Base-by-base conservation (phyloP, 805 yeast species). In the Sungouiozyma ichnusensis region DNA sequence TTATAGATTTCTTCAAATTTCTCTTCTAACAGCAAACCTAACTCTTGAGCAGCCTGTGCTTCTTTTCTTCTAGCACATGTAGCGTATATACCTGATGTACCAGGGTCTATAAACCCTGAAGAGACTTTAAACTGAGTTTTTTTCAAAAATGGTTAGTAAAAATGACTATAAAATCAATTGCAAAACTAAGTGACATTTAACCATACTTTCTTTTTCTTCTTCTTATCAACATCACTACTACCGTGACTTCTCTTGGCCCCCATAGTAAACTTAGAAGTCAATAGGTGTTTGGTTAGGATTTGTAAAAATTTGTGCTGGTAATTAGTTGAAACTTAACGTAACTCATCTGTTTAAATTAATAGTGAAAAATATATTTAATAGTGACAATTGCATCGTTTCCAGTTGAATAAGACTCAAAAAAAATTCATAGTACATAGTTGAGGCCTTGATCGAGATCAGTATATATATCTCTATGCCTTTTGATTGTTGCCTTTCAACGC, bases 41-140 rank as follows among this genome's bases (percentile, higher is more conserved):
- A 64, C 58, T 87, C 97, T 48, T 76, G 77, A n/a, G 81, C 72
- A 46, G 94, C 85, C 41, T 73, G 77, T 41, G 71, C 71, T 59
- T 92, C 98, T 45, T 80, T 77, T 33, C 82, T 81, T 51, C 95
- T 72, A 39, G 77, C 75, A 61, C 97, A 90, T 0, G 97, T 84
- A 11, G 87, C 95, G 62, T 84, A 92, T 0, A 92, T 71, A 0
- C 98, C 98, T 33, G 80, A 66, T 42, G 92, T 83, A 33, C 81
- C 81, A 0, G 96, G 95, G 53, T 88, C 96, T 16, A 88, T 34
- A 35, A 55, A 51, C 3, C 60, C 62, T 15, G 54, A 35, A 9
- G 60, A 47, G 39, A 49, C 56, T 68, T 70, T 54, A 44, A 50
- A 58, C 54, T 51, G 43, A 36, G 43, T 44, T 20, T 42, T 46